Conservation (phyloP, 768 basidiomycete genomes). For the Suillus luteus region DNA sequence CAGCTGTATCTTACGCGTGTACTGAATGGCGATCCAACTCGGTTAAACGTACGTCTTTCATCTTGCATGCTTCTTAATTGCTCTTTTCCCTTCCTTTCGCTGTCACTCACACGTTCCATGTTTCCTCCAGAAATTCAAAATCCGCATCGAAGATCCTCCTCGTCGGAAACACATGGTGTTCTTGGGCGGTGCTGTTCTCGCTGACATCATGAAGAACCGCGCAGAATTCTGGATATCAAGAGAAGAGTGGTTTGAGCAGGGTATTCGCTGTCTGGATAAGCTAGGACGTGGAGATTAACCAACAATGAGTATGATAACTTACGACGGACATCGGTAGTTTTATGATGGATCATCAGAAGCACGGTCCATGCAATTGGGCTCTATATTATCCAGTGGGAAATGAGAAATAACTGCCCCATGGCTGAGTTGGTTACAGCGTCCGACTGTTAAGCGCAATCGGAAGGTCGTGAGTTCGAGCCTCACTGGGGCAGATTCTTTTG, state of each 20-base stretch:
- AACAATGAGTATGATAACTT: constrained; percentile 6
- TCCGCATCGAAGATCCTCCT: constrained; percentile 96
- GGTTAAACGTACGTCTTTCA: constrained; percentile 73
- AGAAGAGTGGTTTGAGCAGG: constrained; percentile 96
- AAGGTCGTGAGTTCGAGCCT: constrained; percentile 58
- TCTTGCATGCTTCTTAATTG: not conserved
- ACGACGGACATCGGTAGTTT: constrained; percentile 7
- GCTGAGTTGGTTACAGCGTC: constrained; percentile 55
- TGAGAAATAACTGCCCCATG: constrained; percentile 42
- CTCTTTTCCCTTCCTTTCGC: not conserved
- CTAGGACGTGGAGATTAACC: constrained; percentile 61
- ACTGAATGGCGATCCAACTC: constrained; percentile 75
- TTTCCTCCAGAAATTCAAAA: constrained; percentile 90
- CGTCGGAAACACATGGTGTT: constrained; percentile 99
- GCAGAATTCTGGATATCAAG: constrained; percentile 95
- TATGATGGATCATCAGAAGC: not conserved
- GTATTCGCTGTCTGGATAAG: constrained; percentile 79
- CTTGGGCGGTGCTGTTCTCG: constrained; percentile 96
- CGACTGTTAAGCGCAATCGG: constrained; percentile 48
- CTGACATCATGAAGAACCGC: constrained; percentile 96
- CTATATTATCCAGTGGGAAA: not conserved
- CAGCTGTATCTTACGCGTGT: constrained; percentile 96
- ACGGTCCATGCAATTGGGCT: not conserved
- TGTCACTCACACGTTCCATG: not conserved
- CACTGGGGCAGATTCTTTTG: constrained; percentile 43